phyloP scores from a whole-genome alignment of 2,329 filamentous ascomycete genomes.

The Hymenoscyphus fructigenus region DNA sequence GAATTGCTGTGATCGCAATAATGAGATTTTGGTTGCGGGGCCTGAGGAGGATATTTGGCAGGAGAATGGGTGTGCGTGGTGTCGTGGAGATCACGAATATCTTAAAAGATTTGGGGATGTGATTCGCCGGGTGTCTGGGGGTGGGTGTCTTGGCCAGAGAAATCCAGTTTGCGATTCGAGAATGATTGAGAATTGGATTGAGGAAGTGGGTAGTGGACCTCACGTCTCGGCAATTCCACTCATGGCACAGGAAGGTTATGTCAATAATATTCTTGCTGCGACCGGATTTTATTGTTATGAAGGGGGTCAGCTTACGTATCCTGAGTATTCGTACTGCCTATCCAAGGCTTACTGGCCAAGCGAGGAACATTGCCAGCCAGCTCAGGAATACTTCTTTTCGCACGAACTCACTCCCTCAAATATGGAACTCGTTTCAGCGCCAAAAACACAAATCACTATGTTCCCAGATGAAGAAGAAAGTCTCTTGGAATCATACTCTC shows the following conservation, averaged over 20 bases:
- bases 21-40: neutral
- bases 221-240: neutral
- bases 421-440: neutral
- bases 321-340: neutral
- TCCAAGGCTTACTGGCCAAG: neutral
- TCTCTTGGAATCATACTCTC: neutral
- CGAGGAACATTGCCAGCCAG: neutral
- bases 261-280: neutral
- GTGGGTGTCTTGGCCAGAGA: neutral
- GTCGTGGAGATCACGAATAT: neutral
- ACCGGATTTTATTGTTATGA: neutral
- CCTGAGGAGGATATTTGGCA: neutral
- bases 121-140: neutral
- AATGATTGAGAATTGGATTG: neutral
- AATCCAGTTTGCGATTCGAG: neutral
- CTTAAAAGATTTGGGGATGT: neutral
- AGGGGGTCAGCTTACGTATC: neutral
- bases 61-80: neutral
- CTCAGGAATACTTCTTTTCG: neutral
- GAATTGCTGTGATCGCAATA: neutral
- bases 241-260: neutral
- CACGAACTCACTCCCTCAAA: neutral
- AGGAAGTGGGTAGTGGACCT: neutral
- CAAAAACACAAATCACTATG: neutral
- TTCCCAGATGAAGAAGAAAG: neutral